Evolutionary conservation across 2,329 filamentous ascomycete species (phyloP).

Genomic region (Talaromyces sp.): DNA sequence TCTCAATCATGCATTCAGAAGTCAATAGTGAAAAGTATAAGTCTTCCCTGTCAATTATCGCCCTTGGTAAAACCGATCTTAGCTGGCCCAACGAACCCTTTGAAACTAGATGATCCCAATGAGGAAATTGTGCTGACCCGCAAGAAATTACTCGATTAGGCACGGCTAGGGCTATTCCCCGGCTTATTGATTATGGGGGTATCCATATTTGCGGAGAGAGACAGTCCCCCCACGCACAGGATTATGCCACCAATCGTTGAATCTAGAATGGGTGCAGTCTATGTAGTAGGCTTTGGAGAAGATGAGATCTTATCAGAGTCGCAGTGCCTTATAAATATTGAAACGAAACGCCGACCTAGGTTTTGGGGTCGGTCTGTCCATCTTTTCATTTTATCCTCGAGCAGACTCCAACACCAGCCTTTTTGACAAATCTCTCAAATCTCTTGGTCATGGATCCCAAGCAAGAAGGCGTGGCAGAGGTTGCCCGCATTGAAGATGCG

Average conservation of each 20-base stretch:
- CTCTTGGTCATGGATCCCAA: not conserved
- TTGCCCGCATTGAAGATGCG: not conserved
- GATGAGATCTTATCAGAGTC: not conserved
- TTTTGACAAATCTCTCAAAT: not conserved
- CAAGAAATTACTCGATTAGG: not conserved
- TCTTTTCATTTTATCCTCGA: not conserved
- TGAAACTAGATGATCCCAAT: not conserved
- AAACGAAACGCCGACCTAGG: not conserved
- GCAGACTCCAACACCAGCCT: not conserved
- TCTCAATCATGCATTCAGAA: too few relatives aligned
- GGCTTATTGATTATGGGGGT: not conserved
- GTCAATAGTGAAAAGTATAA: too few relatives aligned
- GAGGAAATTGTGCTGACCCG: not conserved
- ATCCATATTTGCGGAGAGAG: not conserved
- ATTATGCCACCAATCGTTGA: not conserved
- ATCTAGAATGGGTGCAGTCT: not conserved
- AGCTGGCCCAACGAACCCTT: too few relatives aligned
- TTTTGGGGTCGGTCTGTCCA: not conserved
- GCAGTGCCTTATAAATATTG: not conserved
- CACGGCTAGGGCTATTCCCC: not conserved
- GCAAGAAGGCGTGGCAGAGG: not conserved
- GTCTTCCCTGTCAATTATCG: slow-evolving; percentile 17
- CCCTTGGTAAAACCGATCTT: slow-evolving; percentile 2
- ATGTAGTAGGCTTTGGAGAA: not conserved
- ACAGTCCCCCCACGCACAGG: not conserved